These are phyloP conservation scores for Paraphaeosphaeria minitans DNA, from an alignment of 2,329 filamentous ascomycete genomes.

Conservation along the genomic window DNA sequence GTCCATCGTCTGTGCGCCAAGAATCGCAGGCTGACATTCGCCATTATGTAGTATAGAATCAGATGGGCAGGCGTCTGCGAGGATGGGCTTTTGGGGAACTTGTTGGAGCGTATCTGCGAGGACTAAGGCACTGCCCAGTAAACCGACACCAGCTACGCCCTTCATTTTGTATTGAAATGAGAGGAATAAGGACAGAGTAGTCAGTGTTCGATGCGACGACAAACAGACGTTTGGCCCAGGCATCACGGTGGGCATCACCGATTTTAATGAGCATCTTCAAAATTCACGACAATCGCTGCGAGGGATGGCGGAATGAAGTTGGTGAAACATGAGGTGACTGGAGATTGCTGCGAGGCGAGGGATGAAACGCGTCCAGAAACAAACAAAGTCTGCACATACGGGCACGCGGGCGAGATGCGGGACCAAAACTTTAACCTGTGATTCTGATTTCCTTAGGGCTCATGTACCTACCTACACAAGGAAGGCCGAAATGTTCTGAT, in stretches of 20 bases:
- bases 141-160: constrained; percentile 22
- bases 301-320: constrained; percentile 11
- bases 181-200: background rate
- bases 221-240: background rate
- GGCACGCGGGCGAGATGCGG: background rate
- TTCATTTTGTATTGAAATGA: constrained; percentile 25
- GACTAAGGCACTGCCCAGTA: constrained; percentile 31
- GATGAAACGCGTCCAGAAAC: constrained; percentile 18
- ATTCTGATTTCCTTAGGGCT: background rate
- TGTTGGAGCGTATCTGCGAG: constrained; percentile 26
- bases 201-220: background rate
- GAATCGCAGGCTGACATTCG: constrained; percentile 27
- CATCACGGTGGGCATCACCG: background rate
- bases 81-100: constrained; percentile 26
- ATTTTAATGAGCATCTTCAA: background rate
- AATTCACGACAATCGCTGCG: background rate
- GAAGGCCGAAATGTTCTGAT: background rate
- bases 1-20: constrained; percentile 12
- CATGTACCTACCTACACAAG: background rate
- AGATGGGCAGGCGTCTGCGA: constrained; percentile 33
- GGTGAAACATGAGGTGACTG: constrained; percentile 15
- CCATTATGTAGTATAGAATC: constrained; percentile 29
- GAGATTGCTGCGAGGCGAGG: constrained; percentile 9
- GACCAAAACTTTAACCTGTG: background rate
- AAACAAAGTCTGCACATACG: background rate